Base-by-base conservation (phyloP, 371 early-diverging fungal species). In the Mortierella sp. region DNA sequence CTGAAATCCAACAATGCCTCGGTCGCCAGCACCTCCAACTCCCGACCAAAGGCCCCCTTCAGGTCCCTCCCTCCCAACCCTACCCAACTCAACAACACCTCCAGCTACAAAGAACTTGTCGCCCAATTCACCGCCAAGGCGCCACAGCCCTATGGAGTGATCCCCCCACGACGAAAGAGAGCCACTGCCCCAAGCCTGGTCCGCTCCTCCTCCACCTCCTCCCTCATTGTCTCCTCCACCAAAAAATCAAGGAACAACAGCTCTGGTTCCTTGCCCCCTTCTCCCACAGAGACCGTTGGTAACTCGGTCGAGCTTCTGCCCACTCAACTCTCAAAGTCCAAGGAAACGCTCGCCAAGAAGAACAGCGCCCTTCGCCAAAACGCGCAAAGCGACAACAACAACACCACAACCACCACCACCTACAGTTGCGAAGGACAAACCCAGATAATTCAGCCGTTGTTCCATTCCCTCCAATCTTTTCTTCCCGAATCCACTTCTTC, bases 71-170 rank as follows among this genome's bases (percentile, higher is more conserved):
- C 78, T 3, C 50, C 79, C 11, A 67, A 69, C 28, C 80, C 74
- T 54, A 64, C 64, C 37, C 64, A 64, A 6, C 46, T 82, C 37
- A 73, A 78, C 55, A 78, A 69, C 31, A 48, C 92, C n/a, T 24
- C 76, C 28, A 75, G 71, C 69, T 93, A 91, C 78, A 89, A 88
- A 81, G 93, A 91, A 40, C 85, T 91, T 31, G 90, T 93, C 55
- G 90, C 90, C 74, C 92, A 92, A 74, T 81, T 91, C 46, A 88
- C 90, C 5, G 89, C 91, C 54, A 88, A 90, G 57, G 90, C 90
- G 2, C 90, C 91, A 11, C 88, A 92, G 74, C 92, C 92, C 1
- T 91, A 92, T 76, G 92, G 91, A 21, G 89, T 89, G 26, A 91
- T 91, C 76, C 91, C 91, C 19, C 91, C 91, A 14, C 74, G 89